Base-by-base conservation (phyloP, 2,329 filamentous ascomycete species). In the Diaporthe destruens region DNA sequence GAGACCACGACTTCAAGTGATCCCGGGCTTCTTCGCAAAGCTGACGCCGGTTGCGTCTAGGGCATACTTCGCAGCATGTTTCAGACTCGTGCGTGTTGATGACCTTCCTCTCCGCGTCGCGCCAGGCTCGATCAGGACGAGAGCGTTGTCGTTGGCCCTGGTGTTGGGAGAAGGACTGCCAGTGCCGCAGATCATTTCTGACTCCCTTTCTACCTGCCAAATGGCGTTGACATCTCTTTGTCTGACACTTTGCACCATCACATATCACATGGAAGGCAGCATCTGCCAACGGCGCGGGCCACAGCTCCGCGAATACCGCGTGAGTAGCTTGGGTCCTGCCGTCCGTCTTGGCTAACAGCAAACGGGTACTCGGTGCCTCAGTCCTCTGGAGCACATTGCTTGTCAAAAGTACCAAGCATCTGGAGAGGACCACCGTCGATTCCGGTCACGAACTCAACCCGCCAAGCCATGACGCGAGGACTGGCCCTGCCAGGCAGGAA, bases 331-430 rank as follows among this genome's bases (percentile, higher is more conserved):
- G 12, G 61, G 23, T 12, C 7, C 55, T 25, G 11, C 29, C n/a
- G 9, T n/a, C n/a, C 32, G 20, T 29, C 36, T n/a, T 61, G 32
- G 11, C 39, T 11, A 23, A 56, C 36, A 14, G 34, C 61, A 68
- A 71, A 73, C 55, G 47, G 23, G 18, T 6, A n/a, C 47, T 51
- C 53, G 20, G 25, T 49, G 11, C 39, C 42, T 11, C 29, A 23
- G 34, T 47, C 23, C 51, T 23, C 9, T n/a, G 32, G 23, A 20
- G 14, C 20, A 63, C 49, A 29, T 25, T 3, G 5, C 12, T 23
- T 54, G 56, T 44, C 63, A 65, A 36, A 66, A 72, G 63, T 69
- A 72, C 55, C 56, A 42, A 36, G 34, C 55, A 53, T 56, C 51
- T 34, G 69, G 69, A 47, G 25, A 65, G 55, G 57, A 11, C 55